phyloP scores from a whole-genome alignment of 2,329 filamentous ascomycete genomes.

The Pochonia chlamydosporia region DNA sequence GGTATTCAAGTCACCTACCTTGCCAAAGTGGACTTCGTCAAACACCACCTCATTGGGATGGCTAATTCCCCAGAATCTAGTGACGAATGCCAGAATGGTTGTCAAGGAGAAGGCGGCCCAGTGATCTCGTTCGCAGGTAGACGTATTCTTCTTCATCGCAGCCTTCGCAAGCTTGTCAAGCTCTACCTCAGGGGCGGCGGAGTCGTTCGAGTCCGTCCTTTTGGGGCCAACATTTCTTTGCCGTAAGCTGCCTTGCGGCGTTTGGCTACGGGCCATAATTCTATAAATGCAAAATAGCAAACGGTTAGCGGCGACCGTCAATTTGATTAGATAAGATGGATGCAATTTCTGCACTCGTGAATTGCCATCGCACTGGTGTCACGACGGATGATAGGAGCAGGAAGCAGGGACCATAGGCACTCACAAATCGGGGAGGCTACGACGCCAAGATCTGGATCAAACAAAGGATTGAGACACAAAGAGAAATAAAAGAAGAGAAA shows the following conservation, averaged over 20 bases:
- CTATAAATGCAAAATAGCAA: conserved; percentile 7
- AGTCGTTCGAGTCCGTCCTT: conserved; percentile 35
- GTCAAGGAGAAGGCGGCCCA: conserved; percentile 70
- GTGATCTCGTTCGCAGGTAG: conserved; percentile 73
- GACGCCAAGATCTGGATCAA: conserved; percentile 11
- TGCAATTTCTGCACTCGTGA: not conserved
- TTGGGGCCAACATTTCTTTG: conserved; percentile 51
- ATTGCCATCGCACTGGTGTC: not conserved
- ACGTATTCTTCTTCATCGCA: conserved; percentile 24
- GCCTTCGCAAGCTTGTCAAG: conserved; percentile 44
- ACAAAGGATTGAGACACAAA: conserved; percentile 8
- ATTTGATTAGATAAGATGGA: not conserved
- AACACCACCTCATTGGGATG: conserved; percentile 97
- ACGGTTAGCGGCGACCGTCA: not conserved
- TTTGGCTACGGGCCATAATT: conserved; percentile 42
- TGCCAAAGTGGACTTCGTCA: conserved; percentile 98
- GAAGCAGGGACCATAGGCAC: not conserved
- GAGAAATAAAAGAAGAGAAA: conserved; percentile 8
- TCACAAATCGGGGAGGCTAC: conserved; percentile 1
- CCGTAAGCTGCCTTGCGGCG: conserved; percentile 53
- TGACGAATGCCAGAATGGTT: conserved; percentile 79
- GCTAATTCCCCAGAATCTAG: conserved; percentile 91
- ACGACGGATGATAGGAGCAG: too few species aligned
- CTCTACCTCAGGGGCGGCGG: conserved; percentile 39
- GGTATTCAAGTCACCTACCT: conserved; percentile 54